Evolutionary conservation across 2,329 filamentous ascomycete genomes (phyloP), one percentile per base, ranked within the genome.

Genomic region (Colletotrichum viniferum): DNA sequence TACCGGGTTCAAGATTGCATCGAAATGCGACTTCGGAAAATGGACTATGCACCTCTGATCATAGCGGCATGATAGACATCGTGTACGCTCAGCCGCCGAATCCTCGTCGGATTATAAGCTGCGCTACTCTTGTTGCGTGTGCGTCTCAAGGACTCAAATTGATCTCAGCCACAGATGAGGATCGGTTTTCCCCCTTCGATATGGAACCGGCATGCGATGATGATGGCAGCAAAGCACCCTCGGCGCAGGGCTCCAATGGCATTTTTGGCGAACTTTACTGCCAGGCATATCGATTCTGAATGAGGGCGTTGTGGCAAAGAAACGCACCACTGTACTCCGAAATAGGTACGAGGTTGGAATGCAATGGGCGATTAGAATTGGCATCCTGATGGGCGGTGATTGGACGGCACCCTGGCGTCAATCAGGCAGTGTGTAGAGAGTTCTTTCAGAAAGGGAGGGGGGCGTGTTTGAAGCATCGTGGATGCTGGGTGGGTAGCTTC

Each of bases 251-350:
- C 24, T 64, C 34, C n/a, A 32, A 64, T 10, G 48, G 58, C 56
- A 64, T 38, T 38, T 32, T 60, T 70, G 60, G 71, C 48, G 24
- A 69, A 24, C 56, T 63, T 9, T 38, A 38, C 8, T n/a, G 38
- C 18, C 28, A 14, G 24, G 58, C n/a, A 34, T 32, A n/a, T 61
- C 63, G 32, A 32, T 52, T 56, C 21, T 43, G 30, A 58, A n/a
- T 24, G n/a, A 70, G 7, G 32, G 43, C 71, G 43, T 69, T 34
- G 71, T 60, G 66, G 66, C 71, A 70, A 73, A 58, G 60, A 64
- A 63, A 18, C 58, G 48, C 71, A 43, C 43, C 9, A 32, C 6
- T 43, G 30, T 48, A 56, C 48, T n/a, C 36, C 43, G 56, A 7
- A 52, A 18, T 30, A 32, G 30, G 63, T 14, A 61, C 24, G 32